Percentiles rank a stretch among this genome's conserved stretches.
Conservation (phyloP, 306 rosid species). For the Lotus japonicus region DNA sequence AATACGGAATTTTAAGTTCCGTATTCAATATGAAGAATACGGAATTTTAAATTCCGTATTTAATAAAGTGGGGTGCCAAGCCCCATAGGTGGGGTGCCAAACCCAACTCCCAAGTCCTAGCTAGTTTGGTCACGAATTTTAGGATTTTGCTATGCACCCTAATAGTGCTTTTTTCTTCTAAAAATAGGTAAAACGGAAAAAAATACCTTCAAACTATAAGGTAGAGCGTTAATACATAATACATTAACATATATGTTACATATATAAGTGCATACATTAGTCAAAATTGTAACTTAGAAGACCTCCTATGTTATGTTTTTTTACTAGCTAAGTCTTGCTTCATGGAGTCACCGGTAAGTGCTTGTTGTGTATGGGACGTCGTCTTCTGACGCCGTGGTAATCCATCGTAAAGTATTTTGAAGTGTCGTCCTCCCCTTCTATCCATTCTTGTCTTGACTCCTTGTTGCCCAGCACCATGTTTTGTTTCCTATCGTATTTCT, state of each 20-base stretch:
- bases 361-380: slow-evolving; percentile 79
- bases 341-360: slow-evolving; percentile 46
- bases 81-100: no score
- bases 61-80: no score
- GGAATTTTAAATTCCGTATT: no score
- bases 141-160: slow-evolving; percentile 6
- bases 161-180: no score
- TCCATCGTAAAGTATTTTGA: slow-evolving; percentile 60
- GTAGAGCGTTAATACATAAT: no score
- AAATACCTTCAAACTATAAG: no score
- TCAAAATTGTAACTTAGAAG: slow-evolving; percentile 19
- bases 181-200: no score
- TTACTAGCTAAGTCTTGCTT: slow-evolving; percentile 5
- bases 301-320: neutral
- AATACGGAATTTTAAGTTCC: no score
- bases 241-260: no score
- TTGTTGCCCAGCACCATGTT: slow-evolving; percentile 26
- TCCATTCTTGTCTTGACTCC: slow-evolving; percentile 48
- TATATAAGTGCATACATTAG: neutral
- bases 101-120: no score
- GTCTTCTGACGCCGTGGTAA: slow-evolving; percentile 43
- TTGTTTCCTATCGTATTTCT: slow-evolving; percentile 15
- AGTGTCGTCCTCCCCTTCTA: slow-evolving; percentile 30
- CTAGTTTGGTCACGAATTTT: slow-evolving; percentile 23
- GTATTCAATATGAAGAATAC: no score